Base-by-base conservation (phyloP, 192 early-diverging fungal species). In the Coemansia sp. region DNA sequence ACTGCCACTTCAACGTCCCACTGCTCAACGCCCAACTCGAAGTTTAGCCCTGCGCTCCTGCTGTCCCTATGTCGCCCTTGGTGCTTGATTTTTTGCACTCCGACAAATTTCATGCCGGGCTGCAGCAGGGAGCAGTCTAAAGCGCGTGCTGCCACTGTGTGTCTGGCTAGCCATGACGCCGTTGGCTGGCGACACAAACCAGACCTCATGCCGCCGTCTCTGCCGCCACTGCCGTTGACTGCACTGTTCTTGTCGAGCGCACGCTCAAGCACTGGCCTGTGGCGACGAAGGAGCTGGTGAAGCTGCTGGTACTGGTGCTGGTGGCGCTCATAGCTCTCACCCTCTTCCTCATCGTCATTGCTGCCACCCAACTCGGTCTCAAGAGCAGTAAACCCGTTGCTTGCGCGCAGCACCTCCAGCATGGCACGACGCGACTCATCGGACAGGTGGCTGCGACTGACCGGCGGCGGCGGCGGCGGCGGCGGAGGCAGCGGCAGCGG, bases 1-100 rank as follows among this genome's bases (percentile, higher is more conserved):
- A 82, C 54, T 3, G 60, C 69, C 19, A 76, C 74, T 19, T 44
- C 27, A 19, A 70, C 74, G 60, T 76, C 68, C 74, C 74, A 76
- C 42, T 67, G 63, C 56, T 70, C 74, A 5, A 48, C n/a, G 21
- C 48, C 53, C 34, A 15, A 5, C 15, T n/a, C 33, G 0, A 18
- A n/a, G 1, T 21, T 34, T 36, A 39, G 6, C 12, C n/a, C 26
- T 24, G 1, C 12, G 32, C 60, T 35, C 52, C 52, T 11, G 12
- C 22, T 7, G 32, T 48, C 46, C 52, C 52, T 11, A 15, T n/a
- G 52, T 8, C 15, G 22, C 17, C 7, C 8, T 41, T 46, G 46
- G 14, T 44, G 37, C 18, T 41, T 39, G 40, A 72, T 63, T 27
- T 43, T 29, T 36, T 78, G 75, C 40, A 68, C 61, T 9, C 75